Percentiles rank a stretch among this genome's conserved stretches.
These are phyloP conservation scores for Gastrolobium bilobum DNA, from an alignment of 306 rosid species.

Conservation along the genomic window DNA sequence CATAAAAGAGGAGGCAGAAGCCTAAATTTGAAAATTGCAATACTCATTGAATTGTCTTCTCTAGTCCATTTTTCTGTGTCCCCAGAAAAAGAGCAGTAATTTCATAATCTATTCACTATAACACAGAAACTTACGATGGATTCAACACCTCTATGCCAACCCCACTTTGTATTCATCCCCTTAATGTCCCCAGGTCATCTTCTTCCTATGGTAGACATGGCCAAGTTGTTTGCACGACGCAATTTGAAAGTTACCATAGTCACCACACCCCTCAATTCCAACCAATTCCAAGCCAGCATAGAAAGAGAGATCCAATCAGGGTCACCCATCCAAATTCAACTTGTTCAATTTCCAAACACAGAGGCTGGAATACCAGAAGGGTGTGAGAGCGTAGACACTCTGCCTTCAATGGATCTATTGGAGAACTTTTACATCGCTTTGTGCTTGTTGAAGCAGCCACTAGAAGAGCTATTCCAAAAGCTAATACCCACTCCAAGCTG, in stretches of 20 bases:
- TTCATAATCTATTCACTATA: too few species aligned
- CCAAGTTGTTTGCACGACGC: conserved; percentile 58
- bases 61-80: too few species aligned
- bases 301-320: conserved; percentile 48
- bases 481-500: conserved; percentile 51
- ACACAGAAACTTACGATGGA: conserved; percentile 33
- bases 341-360: conserved; percentile 34
- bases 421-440: conserved; percentile 56
- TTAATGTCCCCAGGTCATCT: conserved; percentile 81
- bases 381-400: conserved; percentile 58
- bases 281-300: conserved; percentile 47
- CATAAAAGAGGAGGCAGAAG: too few species aligned
- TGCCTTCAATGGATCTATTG: conserved; percentile 57
- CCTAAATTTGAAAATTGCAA: too few species aligned
- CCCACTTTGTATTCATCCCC: conserved; percentile 69
- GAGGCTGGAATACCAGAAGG: conserved; percentile 58
- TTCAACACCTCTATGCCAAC: conserved; percentile 33
- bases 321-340: conserved; percentile 47
- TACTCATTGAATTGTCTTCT: too few species aligned
- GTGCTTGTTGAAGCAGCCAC: conserved; percentile 49
- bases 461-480: conserved; percentile 41
- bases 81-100: too few species aligned
- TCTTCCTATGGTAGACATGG: conserved; percentile 75
- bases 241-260: conserved; percentile 60
- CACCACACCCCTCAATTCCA: conserved; percentile 70